phyloP scores from a whole-genome alignment of 805 yeast species.

The Candida tibetensis region DNA sequence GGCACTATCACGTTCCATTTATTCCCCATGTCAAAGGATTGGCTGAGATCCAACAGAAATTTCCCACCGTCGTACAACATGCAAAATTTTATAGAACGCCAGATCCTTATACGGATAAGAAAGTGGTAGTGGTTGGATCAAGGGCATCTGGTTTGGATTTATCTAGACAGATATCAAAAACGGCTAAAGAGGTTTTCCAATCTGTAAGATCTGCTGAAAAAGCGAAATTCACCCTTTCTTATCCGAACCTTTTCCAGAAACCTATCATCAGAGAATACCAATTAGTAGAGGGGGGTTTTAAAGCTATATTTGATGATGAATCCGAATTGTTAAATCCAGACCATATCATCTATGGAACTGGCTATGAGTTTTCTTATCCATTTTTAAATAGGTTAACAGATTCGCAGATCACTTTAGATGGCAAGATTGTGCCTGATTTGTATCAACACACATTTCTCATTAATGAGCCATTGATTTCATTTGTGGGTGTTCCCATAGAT shows the following conservation, averaged over 20 bases:
- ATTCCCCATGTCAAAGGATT: constrained; percentile 45
- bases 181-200: constrained; percentile 25
- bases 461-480: constrained; percentile 61
- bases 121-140: constrained; percentile 31
- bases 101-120: constrained; percentile 28
- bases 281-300: constrained; percentile 23
- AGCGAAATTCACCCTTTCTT: constrained; percentile 1
- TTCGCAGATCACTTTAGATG: constrained; percentile 27
- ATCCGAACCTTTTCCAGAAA: constrained; percentile 17
- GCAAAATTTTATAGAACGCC: constrained; percentile 43
- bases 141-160: constrained; percentile 31
- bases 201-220: constrained; percentile 21
- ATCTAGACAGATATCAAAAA: constrained; percentile 21
- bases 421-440: constrained; percentile 35
- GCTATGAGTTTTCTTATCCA: constrained; percentile 67
- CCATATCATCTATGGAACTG: constrained; percentile 66
- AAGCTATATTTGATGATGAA: constrained; percentile 50
- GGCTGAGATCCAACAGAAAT: constrained; percentile 27
- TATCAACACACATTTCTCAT: constrained; percentile 60
- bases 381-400: constrained; percentile 42
- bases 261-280: constrained; percentile 24
- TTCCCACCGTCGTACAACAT: constrained; percentile 36
- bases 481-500: constrained; percentile 60
- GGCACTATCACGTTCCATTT: constrained; percentile 48
- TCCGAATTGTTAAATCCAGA: constrained; percentile 47